Conservation (phyloP, 179 eudicot species). For the Monotropa hypopitys region DNA sequence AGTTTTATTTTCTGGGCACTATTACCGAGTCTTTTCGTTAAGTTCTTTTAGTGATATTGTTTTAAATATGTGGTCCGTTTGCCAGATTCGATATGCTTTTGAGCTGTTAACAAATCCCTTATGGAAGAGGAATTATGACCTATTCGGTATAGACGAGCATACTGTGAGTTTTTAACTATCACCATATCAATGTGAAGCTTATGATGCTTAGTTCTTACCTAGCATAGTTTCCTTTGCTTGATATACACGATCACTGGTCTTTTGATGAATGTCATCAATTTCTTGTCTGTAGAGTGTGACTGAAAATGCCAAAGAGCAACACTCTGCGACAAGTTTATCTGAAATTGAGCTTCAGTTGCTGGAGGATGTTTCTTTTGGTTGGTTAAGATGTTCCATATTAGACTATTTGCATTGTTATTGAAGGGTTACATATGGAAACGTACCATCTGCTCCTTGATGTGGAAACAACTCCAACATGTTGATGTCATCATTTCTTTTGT, state of each 20-base stretch:
- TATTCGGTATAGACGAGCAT: slow-evolving; percentile 62
- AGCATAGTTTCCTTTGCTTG: not conserved
- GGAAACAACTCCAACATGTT: not conserved
- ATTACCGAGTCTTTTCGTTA: not conserved
- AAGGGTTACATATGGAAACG: not conserved
- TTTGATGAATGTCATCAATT: not conserved
- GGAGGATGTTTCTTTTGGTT: slow-evolving; percentile 40
- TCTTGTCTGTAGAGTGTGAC: slow-evolving; percentile 37
- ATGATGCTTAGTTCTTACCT: slow-evolving; percentile 2
- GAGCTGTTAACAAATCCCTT: slow-evolving; percentile 64
- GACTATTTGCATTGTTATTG: not conserved
- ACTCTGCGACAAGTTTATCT: slow-evolving; percentile 31
- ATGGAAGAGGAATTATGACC: slow-evolving; percentile 81
- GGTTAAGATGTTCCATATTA: slow-evolving; percentile 18
- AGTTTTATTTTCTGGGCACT: not conserved
- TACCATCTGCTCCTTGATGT: not conserved
- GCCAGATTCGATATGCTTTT: slow-evolving; percentile 83
- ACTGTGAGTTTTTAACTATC: slow-evolving; percentile 31
- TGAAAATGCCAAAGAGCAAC: slow-evolving; percentile 25
- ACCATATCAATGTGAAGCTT: not conserved
- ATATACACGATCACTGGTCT: not conserved
- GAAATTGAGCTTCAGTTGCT: slow-evolving; percentile 46
- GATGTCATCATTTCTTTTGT: not conserved
- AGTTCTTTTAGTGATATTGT: not conserved
- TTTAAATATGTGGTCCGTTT: slow-evolving; percentile 7